phyloP scores from a whole-genome alignment of 2,329 filamentous ascomycete genomes.

The Epichloe bromicola region DNA sequence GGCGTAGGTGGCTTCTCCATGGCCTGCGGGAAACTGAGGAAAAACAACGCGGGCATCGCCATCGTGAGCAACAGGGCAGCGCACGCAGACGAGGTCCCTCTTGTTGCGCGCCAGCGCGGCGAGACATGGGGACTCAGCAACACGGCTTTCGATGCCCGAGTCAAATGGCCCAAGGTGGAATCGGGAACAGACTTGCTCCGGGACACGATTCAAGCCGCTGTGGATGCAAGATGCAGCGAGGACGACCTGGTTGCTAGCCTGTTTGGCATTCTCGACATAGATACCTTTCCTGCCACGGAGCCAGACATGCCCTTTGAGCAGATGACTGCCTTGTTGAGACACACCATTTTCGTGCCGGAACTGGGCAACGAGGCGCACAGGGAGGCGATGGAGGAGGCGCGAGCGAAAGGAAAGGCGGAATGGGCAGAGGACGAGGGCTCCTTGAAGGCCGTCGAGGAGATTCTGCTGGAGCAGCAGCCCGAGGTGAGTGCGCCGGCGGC shows the following conservation, averaged over 20 bases:
- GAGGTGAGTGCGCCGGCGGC: slow-evolving; percentile 17
- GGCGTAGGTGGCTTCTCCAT: slow-evolving; percentile 55
- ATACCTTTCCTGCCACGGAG: slow-evolving; percentile 37
- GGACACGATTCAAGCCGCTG: slow-evolving; percentile 28
- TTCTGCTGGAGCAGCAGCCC: slow-evolving; percentile 24
- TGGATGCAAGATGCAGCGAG: slow-evolving; percentile 25
- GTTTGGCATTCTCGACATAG: slow-evolving; percentile 41
- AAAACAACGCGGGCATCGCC: slow-evolving; percentile 37
- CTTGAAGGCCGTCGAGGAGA: slow-evolving; percentile 22
- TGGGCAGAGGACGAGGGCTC: slow-evolving; percentile 24
- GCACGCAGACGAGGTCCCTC: slow-evolving; percentile 39
- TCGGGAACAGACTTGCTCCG: slow-evolving; percentile 35
- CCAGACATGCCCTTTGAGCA: slow-evolving; percentile 36
- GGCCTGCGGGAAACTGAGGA: slow-evolving; percentile 47
- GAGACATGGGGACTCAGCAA: slow-evolving; percentile 51
- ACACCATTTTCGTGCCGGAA: slow-evolving; percentile 48
- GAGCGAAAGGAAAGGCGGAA: slow-evolving; percentile 22
- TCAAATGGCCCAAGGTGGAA: slow-evolving; percentile 48
- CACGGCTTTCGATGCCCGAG: slow-evolving; percentile 38
- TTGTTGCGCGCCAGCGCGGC: slow-evolving; percentile 38
- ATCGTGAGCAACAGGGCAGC: slow-evolving; percentile 50
- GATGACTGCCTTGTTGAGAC: slow-evolving; percentile 38
- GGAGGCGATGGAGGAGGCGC: slow-evolving; percentile 30
- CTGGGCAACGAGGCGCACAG: slow-evolving; percentile 38
- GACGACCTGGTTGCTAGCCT: slow-evolving; percentile 37